phyloP scores from a whole-genome alignment of 83 land plant genomes.

The Diphasiastrum complanatum region DNA sequence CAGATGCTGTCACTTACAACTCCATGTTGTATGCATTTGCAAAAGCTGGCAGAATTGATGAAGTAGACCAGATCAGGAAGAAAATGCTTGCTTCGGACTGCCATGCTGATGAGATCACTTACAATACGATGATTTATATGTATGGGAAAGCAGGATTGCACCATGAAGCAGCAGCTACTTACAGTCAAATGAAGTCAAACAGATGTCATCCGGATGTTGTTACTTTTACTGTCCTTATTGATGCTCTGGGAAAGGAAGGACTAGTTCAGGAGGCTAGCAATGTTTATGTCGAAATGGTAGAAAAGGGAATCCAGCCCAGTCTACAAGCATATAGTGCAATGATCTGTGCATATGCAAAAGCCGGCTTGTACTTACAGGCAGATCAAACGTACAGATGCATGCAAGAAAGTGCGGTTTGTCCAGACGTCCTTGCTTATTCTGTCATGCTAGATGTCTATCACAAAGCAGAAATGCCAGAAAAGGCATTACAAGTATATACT shows the following conservation, averaged over 20 bases:
- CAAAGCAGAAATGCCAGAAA: constrained; percentile 45
- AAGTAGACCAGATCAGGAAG: constrained; percentile 39
- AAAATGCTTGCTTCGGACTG: constrained; percentile 57
- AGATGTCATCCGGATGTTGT: constrained; percentile 68
- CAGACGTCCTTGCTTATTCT: constrained; percentile 39
- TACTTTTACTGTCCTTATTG: constrained; percentile 48
- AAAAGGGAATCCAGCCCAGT: constrained; percentile 40
- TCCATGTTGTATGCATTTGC: constrained; percentile 77
- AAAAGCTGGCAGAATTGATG: constrained; percentile 49
- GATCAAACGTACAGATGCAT: constrained; percentile 47
- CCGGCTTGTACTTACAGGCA: constrained; percentile 39
- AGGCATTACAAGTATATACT: constrained; percentile 52
- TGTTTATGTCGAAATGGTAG: constrained; percentile 31
- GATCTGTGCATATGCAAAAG: constrained; percentile 47
- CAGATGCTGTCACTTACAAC: constrained; percentile 86
- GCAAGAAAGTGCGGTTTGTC: constrained; percentile 31
- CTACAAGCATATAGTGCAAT: constrained; percentile 49
- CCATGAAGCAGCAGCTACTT: constrained; percentile 50
- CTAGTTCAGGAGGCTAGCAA: constrained; percentile 42
- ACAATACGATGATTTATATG: constrained; percentile 82
- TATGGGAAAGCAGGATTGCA: constrained; percentile 67
- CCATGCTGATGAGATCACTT: constrained; percentile 69
- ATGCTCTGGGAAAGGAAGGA: constrained; percentile 48
- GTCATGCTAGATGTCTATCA: constrained; percentile 47
- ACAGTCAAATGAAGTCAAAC: constrained; percentile 55